Percentiles rank a stretch among this genome's conserved stretches.
Conservation (phyloP, 352 stramenopile species). For the Phytophthora parvispora region DNA sequence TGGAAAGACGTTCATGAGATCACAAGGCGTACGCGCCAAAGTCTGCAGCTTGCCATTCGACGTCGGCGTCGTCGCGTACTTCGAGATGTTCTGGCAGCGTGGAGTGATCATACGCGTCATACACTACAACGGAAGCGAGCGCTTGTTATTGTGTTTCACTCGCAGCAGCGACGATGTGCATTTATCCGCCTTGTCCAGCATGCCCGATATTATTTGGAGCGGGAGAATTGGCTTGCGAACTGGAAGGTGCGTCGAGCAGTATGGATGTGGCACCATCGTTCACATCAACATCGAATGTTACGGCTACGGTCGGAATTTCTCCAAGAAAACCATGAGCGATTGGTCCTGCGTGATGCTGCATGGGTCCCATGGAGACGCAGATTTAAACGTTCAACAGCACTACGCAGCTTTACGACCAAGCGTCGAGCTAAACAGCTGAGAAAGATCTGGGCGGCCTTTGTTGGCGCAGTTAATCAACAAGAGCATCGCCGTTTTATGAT, state of each 20-base stretch:
- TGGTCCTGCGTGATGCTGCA: slow-evolving; percentile 10
- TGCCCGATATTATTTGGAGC: slow-evolving; percentile 1
- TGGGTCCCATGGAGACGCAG: slow-evolving; percentile 22
- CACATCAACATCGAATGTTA: slow-evolving; percentile 18
- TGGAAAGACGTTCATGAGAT: slow-evolving; percentile 24
- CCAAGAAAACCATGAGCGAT: slow-evolving; percentile 25
- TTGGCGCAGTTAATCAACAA: slow-evolving; percentile 15
- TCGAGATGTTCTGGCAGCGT: slow-evolving; percentile 10
- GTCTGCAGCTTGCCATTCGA: slow-evolving; percentile 23
- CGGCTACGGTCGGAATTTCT: slow-evolving; percentile 28
- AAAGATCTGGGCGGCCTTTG: slow-evolving; percentile 21
- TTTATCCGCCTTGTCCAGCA: slow-evolving; percentile 13
- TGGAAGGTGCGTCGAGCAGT: slow-evolving; percentile 31
- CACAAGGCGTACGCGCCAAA: slow-evolving; percentile 10
- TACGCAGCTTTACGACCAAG: slow-evolving; percentile 9
- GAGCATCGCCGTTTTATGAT: slow-evolving; percentile 7
- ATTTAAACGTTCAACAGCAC: slow-evolving; percentile 1
- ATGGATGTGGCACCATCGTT: slow-evolving; percentile 31
- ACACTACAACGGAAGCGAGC: slow-evolving; percentile 6
- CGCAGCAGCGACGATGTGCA: slow-evolving; percentile 16
- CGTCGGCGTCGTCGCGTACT: slow-evolving; percentile 26
- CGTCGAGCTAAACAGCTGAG: neutral
- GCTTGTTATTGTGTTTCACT: slow-evolving; percentile 14
- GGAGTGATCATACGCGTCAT: slow-evolving; percentile 2
- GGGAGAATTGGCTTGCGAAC: slow-evolving; percentile 4